Evolutionary conservation across 2,329 filamentous ascomycete species (phyloP), one percentile per base, ranked within the genome.

Genomic region (Penicillium sp.): DNA sequence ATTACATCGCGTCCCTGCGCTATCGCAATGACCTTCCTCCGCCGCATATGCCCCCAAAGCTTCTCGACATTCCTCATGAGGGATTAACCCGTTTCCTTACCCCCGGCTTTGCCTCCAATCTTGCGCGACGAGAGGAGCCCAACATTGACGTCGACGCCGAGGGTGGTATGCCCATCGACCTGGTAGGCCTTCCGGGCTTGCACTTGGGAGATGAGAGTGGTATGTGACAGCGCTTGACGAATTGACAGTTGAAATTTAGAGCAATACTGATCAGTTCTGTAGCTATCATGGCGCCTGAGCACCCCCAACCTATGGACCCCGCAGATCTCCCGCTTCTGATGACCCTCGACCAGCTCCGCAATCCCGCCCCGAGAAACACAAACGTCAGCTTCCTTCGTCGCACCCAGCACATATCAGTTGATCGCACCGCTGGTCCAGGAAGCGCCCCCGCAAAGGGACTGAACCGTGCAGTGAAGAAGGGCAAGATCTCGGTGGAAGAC

Each of bases 71-170:
- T 63, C 94, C 95, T 11, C 97, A 96, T 71, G 95, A 92, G 59
- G 95, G 95, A 45, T 85, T 98, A 16, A 85, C 91, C 43, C 91
- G 96, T 75, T 98, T 97, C 79, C 96, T 95, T 35, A 92, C 89
- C 3, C 92, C 95, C 1, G 89, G 89, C 25, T 99, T 96, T 80
- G 93, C 93, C 33, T 95, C 93, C 49, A 88, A 92, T 65, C 82
- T 99, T 68, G 92, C 91, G 19, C 85, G 94, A 72, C 93, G 97
- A 73, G 95, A 98, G 81, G 91, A 94, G 55, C 83, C 97, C 52
- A 98, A 97, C 74, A 95, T 99, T 63, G 95, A 99, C 79, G 93
- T 93, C 33, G 95, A 99, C 85, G 95, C 93, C 8, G 95, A 99
- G 81, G 85, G 98, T 69, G 95, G 95, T 60, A 98, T 99, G 95